These are phyloP conservation scores for Chytriomyces confervae DNA, from an alignment of 192 early-diverging fungal species.

Conservation along the genomic window DNA sequence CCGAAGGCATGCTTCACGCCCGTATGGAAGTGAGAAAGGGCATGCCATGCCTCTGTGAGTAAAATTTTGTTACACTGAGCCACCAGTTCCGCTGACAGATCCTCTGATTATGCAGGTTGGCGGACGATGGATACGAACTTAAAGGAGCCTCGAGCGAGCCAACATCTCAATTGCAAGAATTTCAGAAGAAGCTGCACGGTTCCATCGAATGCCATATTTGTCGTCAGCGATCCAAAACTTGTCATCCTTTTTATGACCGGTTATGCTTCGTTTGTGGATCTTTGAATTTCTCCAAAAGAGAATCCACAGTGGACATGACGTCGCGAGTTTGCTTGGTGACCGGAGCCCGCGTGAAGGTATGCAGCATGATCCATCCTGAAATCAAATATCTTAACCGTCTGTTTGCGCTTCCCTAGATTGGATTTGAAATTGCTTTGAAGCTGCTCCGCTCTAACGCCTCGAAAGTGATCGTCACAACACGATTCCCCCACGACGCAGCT, in stretches of 20 bases:
- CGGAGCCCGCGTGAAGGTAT: slow-evolving; percentile 53
- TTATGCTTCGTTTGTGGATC: slow-evolving; percentile 53
- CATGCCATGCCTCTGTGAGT: too few relatives aligned
- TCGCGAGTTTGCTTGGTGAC: slow-evolving; percentile 57
- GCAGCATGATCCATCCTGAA: background rate
- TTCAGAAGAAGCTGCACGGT: slow-evolving; percentile 37
- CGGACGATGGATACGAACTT: too few relatives aligned
- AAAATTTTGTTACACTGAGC: too few relatives aligned
- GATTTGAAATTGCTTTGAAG: slow-evolving; percentile 55
- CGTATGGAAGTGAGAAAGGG: too few relatives aligned
- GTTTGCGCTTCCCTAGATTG: slow-evolving; percentile 37
- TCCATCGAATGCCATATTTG: slow-evolving; percentile 48
- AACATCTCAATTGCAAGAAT: background rate
- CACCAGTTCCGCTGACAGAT: too few relatives aligned
- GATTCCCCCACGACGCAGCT: slow-evolving; percentile 57
- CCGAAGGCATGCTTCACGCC: background rate
- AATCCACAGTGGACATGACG: slow-evolving; percentile 41
- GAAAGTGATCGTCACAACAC: slow-evolving; percentile 54
- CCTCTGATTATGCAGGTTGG: too few relatives aligned
- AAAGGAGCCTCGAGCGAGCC: background rate
- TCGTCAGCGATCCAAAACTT: slow-evolving; percentile 30
- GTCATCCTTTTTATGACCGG: slow-evolving; percentile 58
- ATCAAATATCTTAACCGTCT: background rate
- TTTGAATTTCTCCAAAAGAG: slow-evolving; percentile 52
- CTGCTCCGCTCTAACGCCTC: slow-evolving; percentile 51